These are phyloP conservation scores for Lachancea meyersii DNA, from an alignment of 805 yeast species.

Conservation along the genomic window DNA sequence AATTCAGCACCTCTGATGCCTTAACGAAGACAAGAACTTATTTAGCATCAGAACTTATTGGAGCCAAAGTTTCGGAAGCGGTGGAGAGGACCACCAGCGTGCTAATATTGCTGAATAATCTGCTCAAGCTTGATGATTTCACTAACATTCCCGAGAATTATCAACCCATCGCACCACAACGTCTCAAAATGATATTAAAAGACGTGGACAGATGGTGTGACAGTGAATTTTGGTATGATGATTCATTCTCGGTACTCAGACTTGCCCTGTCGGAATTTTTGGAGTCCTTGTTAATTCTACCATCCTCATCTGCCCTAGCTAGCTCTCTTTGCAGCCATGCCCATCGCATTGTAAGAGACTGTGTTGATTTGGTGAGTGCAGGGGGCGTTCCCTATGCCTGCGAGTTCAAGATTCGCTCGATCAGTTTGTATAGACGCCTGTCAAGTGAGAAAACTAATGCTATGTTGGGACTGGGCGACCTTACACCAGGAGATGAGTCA, in stretches of 20 bases:
- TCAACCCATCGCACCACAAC: constrained; percentile 53
- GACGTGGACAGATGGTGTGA: constrained; percentile 54
- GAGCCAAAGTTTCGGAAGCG: constrained; percentile 42
- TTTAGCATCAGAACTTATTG: constrained; percentile 60
- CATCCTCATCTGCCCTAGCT: constrained; percentile 36
- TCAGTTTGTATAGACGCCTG: constrained; percentile 39
- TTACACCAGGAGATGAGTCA: constrained; percentile 29
- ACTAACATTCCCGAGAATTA: constrained; percentile 24
- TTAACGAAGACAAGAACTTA: constrained; percentile 46
- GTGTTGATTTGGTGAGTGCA: constrained; percentile 27
- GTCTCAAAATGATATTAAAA: constrained; percentile 55
- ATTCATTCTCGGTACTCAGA: constrained; percentile 46
- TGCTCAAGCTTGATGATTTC: constrained; percentile 25
- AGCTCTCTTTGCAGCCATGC: constrained; percentile 39
- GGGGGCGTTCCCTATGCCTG: constrained; percentile 32
- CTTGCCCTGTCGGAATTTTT: constrained; percentile 46
- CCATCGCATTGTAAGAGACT: constrained; percentile 36
- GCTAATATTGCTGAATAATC: constrained; percentile 43
- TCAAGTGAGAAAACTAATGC: constrained; percentile 9
- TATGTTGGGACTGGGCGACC: constrained; percentile 29
- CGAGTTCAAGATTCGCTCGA: constrained; percentile 42
- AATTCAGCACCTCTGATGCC: constrained; percentile 29
- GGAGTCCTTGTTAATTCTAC: constrained; percentile 17
- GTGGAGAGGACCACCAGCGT: constrained; percentile 39
- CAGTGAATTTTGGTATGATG: constrained; percentile 54